Conservation (phyloP, 2,329 filamentous ascomycete genomes). For the Trichoderma sp. region DNA sequence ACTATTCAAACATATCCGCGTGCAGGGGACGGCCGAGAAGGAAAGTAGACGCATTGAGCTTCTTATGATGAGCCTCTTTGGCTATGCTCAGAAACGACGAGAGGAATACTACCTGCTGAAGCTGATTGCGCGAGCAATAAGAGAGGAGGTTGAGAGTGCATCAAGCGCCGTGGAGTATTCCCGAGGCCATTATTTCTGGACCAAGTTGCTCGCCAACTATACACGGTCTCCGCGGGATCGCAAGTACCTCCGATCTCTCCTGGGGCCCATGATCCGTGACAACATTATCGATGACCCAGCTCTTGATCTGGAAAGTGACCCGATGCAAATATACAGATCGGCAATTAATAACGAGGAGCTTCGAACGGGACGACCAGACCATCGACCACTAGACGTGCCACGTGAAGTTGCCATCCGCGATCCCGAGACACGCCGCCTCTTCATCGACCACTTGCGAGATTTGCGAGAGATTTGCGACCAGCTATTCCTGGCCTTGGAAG, state of each 20-base stretch:
- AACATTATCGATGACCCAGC: slow-evolving; percentile 91
- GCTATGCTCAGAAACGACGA: slow-evolving; percentile 92
- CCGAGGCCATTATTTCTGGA: slow-evolving; percentile 91
- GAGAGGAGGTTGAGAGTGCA: slow-evolving; percentile 80
- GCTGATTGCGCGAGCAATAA: slow-evolving; percentile 77
- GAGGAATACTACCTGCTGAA: slow-evolving; percentile 97
- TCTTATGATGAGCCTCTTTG: slow-evolving; percentile 93
- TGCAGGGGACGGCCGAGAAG: slow-evolving; percentile 83
- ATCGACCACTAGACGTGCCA: slow-evolving; percentile 78
- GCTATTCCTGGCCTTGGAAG: slow-evolving; percentile 79
- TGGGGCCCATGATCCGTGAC: slow-evolving; percentile 83
- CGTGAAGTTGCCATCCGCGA: slow-evolving; percentile 95
- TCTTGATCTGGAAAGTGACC: slow-evolving; percentile 92
- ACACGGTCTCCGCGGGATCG: slow-evolving; percentile 87
- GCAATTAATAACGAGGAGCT: slow-evolving; percentile 97
- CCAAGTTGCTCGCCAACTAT: slow-evolving; percentile 82
- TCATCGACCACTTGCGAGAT: slow-evolving; percentile 92
- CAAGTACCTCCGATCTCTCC: slow-evolving; percentile 84
- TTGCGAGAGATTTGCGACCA: slow-evolving; percentile 93
- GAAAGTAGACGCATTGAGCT: slow-evolving; percentile 92
- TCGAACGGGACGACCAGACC: slow-evolving; percentile 81
- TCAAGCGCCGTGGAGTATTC: slow-evolving; percentile 78
- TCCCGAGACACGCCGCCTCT: slow-evolving; percentile 85
- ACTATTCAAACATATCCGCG: slow-evolving; percentile 80
- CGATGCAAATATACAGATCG: slow-evolving; percentile 93